Conservation (phyloP, 1,139 yeast genomes). For the Nakaseomyces kungkrabaensis region DNA sequence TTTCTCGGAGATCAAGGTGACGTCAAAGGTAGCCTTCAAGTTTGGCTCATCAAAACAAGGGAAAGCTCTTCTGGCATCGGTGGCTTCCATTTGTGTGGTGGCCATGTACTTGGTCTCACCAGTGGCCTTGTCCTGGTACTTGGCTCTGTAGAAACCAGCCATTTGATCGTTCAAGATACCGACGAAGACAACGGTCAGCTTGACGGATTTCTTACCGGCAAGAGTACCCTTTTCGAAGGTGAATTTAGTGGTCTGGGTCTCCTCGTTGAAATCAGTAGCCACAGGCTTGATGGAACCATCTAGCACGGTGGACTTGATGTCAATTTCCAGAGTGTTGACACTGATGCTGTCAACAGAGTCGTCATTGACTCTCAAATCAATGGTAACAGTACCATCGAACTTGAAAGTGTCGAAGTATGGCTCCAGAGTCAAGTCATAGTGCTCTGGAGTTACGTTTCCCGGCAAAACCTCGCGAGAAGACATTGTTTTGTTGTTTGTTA, state of each 20-base stretch:
- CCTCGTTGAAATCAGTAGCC: constrained; percentile 37
- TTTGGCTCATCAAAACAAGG: constrained; percentile 88
- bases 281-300: constrained; percentile 31
- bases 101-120: constrained; percentile 60
- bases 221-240: constrained; percentile 38
- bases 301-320: constrained; percentile 42
- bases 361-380: constrained; percentile 52
- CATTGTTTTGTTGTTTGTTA: not conserved
- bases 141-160: constrained; percentile 82
- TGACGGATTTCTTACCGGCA: constrained; percentile 18
- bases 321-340: constrained; percentile 55
- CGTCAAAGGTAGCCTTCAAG: constrained; percentile 66
- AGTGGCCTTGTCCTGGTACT: constrained; percentile 39
- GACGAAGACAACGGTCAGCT: constrained; percentile 47
- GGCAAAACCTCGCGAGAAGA: constrained; percentile 52
- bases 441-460: constrained; percentile 54
- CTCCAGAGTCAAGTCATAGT: constrained; percentile 58
- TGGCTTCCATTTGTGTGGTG: constrained; percentile 83
- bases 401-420: constrained; percentile 62
- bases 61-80: constrained; percentile 84
- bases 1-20: constrained; percentile 50
- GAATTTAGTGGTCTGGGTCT: constrained; percentile 55
- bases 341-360: constrained; percentile 14
- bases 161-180: constrained; percentile 67
- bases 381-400: constrained; percentile 53